These are phyloP conservation scores for Amanita exitialis DNA, from an alignment of 768 basidiomycete genomes.

Conservation along the genomic window DNA sequence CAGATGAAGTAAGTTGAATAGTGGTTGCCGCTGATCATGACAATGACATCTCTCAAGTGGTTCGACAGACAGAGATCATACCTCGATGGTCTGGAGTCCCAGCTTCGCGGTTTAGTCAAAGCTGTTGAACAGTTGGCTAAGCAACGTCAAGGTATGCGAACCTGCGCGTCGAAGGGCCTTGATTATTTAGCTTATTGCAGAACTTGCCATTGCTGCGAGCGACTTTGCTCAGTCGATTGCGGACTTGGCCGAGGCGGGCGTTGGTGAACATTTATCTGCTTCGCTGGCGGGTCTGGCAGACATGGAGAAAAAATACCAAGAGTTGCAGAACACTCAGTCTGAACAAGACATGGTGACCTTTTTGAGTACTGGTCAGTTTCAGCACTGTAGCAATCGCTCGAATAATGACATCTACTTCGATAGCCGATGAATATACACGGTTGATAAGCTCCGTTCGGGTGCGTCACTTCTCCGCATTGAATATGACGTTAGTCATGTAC, in stretches of 20 bases:
- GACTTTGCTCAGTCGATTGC: constrained; percentile 71
- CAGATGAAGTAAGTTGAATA: constrained; percentile 55
- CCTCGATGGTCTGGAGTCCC: constrained; percentile 84
- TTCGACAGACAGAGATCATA: constrained; percentile 82
- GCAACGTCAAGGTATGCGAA: constrained; percentile 52
- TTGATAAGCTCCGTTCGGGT: constrained; percentile 82
- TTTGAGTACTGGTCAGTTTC: constrained; percentile 54
- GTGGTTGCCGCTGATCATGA: neutral
- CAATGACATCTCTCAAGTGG: constrained; percentile 45
- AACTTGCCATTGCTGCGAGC: constrained; percentile 56
- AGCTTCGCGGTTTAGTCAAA: constrained; percentile 79
- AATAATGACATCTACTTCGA: neutral
- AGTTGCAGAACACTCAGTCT: constrained; percentile 63
- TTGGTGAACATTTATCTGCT: constrained; percentile 62
- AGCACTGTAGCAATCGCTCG: neutral
- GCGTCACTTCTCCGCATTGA: constrained; percentile 17
- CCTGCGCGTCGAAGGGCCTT: constrained; percentile 7
- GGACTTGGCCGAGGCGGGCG: constrained; percentile 67
- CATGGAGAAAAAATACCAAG: constrained; percentile 65
- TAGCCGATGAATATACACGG: constrained; percentile 88
- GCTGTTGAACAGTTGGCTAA: constrained; percentile 81
- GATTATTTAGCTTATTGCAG: constrained; percentile 23
- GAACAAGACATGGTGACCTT: constrained; percentile 77
- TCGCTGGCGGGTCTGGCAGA: constrained; percentile 64
- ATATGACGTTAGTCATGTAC: neutral